These are phyloP conservation scores for Paraurostyla sp. DNA, from an alignment of 73 alveolate genomes.

Conservation along the genomic window DNA sequence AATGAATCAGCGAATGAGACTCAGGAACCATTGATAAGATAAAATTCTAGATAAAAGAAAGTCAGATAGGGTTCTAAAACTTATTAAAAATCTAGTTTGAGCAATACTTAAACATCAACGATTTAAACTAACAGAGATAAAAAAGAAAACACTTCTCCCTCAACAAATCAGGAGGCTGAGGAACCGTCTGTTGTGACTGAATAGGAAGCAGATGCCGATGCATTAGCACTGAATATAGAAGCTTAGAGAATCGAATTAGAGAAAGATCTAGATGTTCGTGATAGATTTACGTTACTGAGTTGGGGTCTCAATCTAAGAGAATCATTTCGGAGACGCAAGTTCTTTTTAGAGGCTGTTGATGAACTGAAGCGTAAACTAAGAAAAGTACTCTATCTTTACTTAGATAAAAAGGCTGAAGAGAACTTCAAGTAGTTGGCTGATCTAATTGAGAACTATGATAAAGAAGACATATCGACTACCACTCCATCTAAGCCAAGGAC, in stretches of 20 bases:
- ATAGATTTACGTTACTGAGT: not conserved
- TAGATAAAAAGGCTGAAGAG: conserved; percentile 57
- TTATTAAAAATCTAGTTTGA: too few relatives aligned
- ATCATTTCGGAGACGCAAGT: not conserved
- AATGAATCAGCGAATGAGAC: not conserved
- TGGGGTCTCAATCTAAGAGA: conserved; percentile 17
- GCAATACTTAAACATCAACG: too few relatives aligned
- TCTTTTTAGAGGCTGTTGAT: conserved; percentile 49
- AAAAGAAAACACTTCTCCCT: too few relatives aligned
- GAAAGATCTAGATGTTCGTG: conserved; percentile 31
- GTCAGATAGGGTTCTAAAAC: not conserved
- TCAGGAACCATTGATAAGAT: not conserved
- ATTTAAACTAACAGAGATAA: too few relatives aligned
- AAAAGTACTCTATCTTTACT: conserved; percentile 21
- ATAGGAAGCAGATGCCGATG: conserved; percentile 2
- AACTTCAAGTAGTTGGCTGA: conserved; percentile 5
- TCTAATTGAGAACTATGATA: conserved; percentile 56
- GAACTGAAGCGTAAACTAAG: conserved; percentile 38
- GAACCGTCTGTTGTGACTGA: not conserved
- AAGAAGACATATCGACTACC: not conserved
- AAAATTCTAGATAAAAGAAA: not conserved
- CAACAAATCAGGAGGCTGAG: too few relatives aligned
- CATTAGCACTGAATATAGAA: not conserved
- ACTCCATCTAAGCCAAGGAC: not conserved
- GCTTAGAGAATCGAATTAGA: not conserved